Evolutionary conservation across 345 rosid species (phyloP), one percentile per base, ranked within the genome.

Genomic region (Pugionium dolabratum): DNA sequence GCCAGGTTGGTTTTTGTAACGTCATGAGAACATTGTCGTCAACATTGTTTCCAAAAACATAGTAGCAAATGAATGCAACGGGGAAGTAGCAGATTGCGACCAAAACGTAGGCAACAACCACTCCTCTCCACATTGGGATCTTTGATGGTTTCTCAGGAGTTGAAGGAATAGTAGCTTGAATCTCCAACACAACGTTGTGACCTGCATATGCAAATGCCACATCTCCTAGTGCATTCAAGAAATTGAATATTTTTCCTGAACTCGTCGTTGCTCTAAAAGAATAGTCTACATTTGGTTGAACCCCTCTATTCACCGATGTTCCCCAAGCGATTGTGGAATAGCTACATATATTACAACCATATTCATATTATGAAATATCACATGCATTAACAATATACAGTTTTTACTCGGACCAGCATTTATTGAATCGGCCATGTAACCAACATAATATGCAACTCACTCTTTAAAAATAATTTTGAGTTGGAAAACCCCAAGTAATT

Each of bases 151-250:
- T 82, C 34, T 89, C 97, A 0, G 95, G 96, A 2, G 90, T 81
- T 0, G 98, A 92, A 61, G 95, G 93, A 4, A 92, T 86, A 1
- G 98, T 92, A 10, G 95, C 97, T 59, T 89, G 98, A 65, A 92
- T 89, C 82, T 92, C 98, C 63, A 89, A 42, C 11, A 83, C 95
- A 45, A 92, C 93, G 45, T 82, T 87, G 73, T 92, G 97, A 4
- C 93, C 93, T 0, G 98, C 98, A 52, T 83, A 92, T 0, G 97
- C 91, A 59, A 92, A 92, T 18, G 90, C 89, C 11, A 92, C 79
- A 2, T 86, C 95, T 2, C 93, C 98, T 59, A 92, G 42, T n/a
- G 74, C 95, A n/a, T 79, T 80, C 26, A 92, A 67, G 83, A 89
- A 87, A 62, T 78, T 51, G 49, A 87, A 89, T 9, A 83, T 31